Evolutionary conservation across 768 basidiomycete species (phyloP), one percentile per base, ranked within the genome.

Genomic region (Coprinopsis cinerea): DNA sequence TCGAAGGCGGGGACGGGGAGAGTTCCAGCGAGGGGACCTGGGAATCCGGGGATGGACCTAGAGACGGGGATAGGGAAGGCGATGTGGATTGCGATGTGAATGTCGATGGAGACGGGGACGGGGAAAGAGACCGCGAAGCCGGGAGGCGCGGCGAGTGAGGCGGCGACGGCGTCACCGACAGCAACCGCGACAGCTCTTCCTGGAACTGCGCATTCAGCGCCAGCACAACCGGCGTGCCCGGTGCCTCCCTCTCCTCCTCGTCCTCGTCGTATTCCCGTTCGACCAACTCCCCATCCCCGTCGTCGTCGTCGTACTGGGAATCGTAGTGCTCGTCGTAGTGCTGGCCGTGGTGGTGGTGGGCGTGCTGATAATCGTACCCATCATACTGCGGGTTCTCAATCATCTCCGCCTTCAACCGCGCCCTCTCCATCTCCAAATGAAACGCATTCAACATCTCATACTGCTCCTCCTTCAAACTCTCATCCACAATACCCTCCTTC

Each of bases 381-480:
- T 27, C 27, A 4, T 32, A 25, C 15, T 15, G 4, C 7, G 44
- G 44, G 13, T 25, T 11, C 24, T 43, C 41, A 25, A 43, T 43
- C 11, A 18, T 6, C 36, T 10, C 41, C 18, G 41, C 20, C 41
- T 43, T 26, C 25, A 15, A 7, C 20, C 44, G 6, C 4, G 44
- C 44, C 44, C 32, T 32, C 11, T 23, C 23, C 22, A 30, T 35
- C 27, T 28, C 44, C 50, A 10, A 11, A 24, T 52, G 52, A 32
- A 64, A 60, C 45, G 59, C 52, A 22, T 56, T 57, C 32, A 64
- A 52, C 32, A 64, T 61, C 13, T 50, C 52, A 5, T 57, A 47
- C 47, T 62, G 63, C 51, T 63, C 61, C 44, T 60, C 52, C 25
- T 61, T 48, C 34, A 61, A 45, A 14, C 55, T 51, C 37, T 58